Conservation (phyloP, 2,329 filamentous ascomycete species). For the Ceratocystis destructans region DNA sequence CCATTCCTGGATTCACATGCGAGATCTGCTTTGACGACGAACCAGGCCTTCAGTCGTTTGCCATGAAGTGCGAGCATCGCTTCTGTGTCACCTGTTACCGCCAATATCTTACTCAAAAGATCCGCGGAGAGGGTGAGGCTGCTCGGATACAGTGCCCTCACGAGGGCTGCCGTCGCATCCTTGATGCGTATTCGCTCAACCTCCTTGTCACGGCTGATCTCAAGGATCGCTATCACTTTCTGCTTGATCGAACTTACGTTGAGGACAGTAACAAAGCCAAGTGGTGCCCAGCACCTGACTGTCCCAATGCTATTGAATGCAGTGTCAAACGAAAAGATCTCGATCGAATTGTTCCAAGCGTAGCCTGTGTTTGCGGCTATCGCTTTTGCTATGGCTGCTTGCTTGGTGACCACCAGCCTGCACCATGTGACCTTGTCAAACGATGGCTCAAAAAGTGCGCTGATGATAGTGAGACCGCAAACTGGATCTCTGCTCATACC, state of each 20-base stretch:
- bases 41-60: conserved; percentile 63
- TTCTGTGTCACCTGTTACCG: conserved; percentile 89
- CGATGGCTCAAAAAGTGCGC: conserved; percentile 97
- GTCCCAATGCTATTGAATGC: conserved; percentile 84
- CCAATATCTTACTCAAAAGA: conserved; percentile 85
- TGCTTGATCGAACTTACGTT: conserved; percentile 88
- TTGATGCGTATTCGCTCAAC: conserved; percentile 78
- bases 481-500: conserved; percentile 98
- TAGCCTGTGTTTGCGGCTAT: conserved; percentile 70
- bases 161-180: conserved; percentile 73
- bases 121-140: conserved; percentile 87
- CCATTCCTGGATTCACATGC: conserved; percentile 66
- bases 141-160: conserved; percentile 88
- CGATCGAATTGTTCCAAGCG: conserved; percentile 72
- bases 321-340: conserved; percentile 77
- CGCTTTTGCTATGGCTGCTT: conserved; percentile 94
- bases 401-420: conserved; percentile 79
- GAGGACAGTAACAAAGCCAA: conserved; percentile 92
- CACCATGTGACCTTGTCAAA: conserved; percentile 82
- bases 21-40: conserved; percentile 95
- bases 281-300: conserved; percentile 98
- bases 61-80: conserved; percentile 86
- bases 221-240: conserved; percentile 56
- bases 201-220: conserved; percentile 52
- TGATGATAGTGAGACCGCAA: conserved; percentile 94